Conservation (phyloP, 257 asterid species). For the Rauvolfia tetraphylla region DNA sequence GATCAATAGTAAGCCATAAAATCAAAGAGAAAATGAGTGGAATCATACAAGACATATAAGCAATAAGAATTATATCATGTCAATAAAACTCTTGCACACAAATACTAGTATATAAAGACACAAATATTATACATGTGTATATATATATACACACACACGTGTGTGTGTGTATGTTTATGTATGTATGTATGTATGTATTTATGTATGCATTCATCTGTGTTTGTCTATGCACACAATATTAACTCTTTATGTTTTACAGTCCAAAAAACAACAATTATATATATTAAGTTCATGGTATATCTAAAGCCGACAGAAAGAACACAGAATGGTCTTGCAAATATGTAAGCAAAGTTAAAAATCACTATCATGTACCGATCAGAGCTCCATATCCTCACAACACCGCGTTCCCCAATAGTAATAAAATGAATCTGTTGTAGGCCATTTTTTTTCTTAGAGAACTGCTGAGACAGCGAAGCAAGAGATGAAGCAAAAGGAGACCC, state of each 20-base stretch:
- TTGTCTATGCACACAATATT: background rate
- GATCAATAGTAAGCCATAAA: background rate
- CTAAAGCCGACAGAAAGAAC: background rate
- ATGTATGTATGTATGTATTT: no score
- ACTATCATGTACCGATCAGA: constrained; percentile 63
- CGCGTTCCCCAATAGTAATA: constrained; percentile 96
- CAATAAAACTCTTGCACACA: background rate
- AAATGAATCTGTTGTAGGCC: constrained; percentile 54
- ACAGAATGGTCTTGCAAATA: background rate
- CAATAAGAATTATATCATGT: background rate
- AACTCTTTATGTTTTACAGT: background rate
- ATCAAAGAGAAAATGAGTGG: background rate
- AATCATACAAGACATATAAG: background rate
- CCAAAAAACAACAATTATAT: background rate
- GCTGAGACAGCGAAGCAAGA: constrained; percentile 40
- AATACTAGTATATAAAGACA: background rate
- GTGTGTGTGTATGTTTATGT: no score
- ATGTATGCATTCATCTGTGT: no score
- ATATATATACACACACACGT: background rate
- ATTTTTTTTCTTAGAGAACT: constrained; percentile 44
- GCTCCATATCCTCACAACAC: constrained; percentile 84
- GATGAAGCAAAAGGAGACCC: constrained; percentile 54
- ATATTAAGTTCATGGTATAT: background rate
- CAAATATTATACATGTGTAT: background rate
- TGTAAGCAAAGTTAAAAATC: constrained; percentile 1